Conservation (phyloP, 2,329 filamentous ascomycete genomes). For the Sclerotiophoma versabilis region DNA sequence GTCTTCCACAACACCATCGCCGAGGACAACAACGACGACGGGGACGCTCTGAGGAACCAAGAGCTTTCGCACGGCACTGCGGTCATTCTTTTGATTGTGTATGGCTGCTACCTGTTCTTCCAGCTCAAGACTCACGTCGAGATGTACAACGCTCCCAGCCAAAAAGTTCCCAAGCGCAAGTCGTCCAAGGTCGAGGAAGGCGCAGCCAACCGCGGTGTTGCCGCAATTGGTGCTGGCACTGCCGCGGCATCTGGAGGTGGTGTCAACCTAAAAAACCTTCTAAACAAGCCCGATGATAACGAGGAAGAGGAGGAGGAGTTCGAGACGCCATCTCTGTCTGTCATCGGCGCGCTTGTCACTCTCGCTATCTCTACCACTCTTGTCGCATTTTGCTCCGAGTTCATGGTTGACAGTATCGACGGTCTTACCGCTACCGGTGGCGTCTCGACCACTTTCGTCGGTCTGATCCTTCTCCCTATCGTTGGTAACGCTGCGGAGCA, state of each 20-base stretch:
- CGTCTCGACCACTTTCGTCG: slow-evolving; percentile 68
- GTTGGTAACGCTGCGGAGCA: slow-evolving; percentile 72
- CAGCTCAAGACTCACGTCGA: slow-evolving; percentile 84
- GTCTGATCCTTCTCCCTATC: slow-evolving; percentile 69
- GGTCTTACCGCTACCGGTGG: slow-evolving; percentile 57
- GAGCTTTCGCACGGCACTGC: slow-evolving; percentile 72
- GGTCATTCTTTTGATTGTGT: slow-evolving; percentile 83
- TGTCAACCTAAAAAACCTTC: slow-evolving; percentile 57
- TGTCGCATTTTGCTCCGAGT: slow-evolving; percentile 78
- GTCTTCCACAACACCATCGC: slow-evolving; percentile 66
- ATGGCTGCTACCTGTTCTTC: slow-evolving; percentile 84
- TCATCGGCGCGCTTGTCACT: slow-evolving; percentile 74
- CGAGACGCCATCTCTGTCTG: slow-evolving; percentile 75
- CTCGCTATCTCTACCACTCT: slow-evolving; percentile 77
- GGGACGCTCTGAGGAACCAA: slow-evolving; percentile 40
- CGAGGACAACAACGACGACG: slow-evolving; percentile 27
- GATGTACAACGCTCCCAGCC: slow-evolving; percentile 80
- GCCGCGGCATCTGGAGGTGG: slow-evolving; percentile 59
- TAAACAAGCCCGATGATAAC: slow-evolving; percentile 44
- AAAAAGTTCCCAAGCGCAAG: slow-evolving; percentile 73
- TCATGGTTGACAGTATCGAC: slow-evolving; percentile 67
- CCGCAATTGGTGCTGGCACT: slow-evolving; percentile 60
- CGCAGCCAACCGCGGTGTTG: slow-evolving; percentile 58
- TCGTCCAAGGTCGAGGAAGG: slow-evolving; percentile 58
- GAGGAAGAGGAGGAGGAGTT: slow-evolving; percentile 71